A percentile compares a stretch with the other conserved stretches of the same genome.
phyloP scores from a whole-genome alignment of 257 asterid genomes.

The Ballota nigra region DNA sequence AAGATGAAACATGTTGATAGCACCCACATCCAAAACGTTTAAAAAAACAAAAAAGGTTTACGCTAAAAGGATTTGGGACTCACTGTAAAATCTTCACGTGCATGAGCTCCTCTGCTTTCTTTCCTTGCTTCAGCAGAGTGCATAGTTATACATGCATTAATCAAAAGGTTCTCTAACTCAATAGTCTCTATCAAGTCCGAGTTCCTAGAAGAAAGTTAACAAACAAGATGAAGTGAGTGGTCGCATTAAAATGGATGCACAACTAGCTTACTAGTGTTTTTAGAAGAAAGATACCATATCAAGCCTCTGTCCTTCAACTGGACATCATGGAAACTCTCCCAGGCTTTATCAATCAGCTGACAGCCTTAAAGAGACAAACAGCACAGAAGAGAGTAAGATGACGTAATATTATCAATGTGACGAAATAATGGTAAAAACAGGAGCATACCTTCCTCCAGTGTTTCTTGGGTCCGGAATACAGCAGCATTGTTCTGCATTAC shows the following conservation, averaged over 20 bases:
- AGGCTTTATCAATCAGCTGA: constrained; percentile 79
- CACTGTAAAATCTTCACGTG: constrained; percentile 97
- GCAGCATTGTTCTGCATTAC: constrained; percentile 98
- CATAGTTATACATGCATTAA: constrained; percentile 96
- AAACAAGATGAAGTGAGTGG: neutral
- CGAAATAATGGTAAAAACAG: neutral
- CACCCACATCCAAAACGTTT: neutral
- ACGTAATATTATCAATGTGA: neutral
- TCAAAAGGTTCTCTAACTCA: constrained; percentile 92
- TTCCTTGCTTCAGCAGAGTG: constrained; percentile 99
- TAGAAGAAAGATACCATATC: constrained; percentile 61
- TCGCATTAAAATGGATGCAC: neutral
- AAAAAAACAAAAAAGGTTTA: neutral
- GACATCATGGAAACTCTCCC: constrained; percentile 92
- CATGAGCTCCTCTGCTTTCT: constrained; percentile 99
- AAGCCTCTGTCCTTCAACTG: constrained; percentile 84
- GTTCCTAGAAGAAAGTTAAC: constrained; percentile 51
- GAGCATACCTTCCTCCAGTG: constrained; percentile 83
- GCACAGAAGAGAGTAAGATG: neutral
- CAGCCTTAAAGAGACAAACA: constrained; percentile 56
- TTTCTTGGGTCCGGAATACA: constrained; percentile 95
- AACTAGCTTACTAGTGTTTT: neutral
- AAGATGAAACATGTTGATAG: neutral
- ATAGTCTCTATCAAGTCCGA: constrained; percentile 92
- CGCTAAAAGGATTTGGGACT: constrained; percentile 27